Base-by-base conservation (phyloP, 2,329 filamentous ascomycete genomes). In the Basipetospora chlamydospora region DNA sequence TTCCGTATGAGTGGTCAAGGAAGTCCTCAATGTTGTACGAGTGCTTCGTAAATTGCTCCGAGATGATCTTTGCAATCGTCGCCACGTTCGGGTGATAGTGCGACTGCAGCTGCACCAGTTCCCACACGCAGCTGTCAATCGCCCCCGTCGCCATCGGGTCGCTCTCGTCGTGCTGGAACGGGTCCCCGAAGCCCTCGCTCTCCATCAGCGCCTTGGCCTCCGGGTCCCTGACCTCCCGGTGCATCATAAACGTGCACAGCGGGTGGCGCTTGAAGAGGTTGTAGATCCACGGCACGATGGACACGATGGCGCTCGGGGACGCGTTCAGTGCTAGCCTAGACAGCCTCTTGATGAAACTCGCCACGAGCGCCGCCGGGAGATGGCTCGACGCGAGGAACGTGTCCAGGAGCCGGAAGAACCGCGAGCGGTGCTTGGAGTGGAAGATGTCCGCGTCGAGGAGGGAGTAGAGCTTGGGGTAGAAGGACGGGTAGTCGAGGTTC, bases 11-110 rank as follows among this genome's bases (percentile, higher is more conserved):
- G 55, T 96, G 86, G 52, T 98, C 90, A 33, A 96, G 61, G 57
- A 98, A 98, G 52, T 98, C 90, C 52, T 98, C 90, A n/a, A 95
- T 61, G 47, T 86, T 90, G 58, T 96, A 98, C 3, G 80, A 71
- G 46, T 86, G 78, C 61, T 98, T 98, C 3, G 90, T 98, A 55
- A 96, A 98, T 55, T 96, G 90, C 59, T 96, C 86, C 3, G 83
- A 83, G 39, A 98, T 76, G 44, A 98, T 94, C 57, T 86, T 90
- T 30, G 86, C 80, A 46, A 98, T 76, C 3, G 87, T 90, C 1
- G 88, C 87, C 17, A 98, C 85, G 47, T 96, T 98, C 11, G 92
- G 90, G 53, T 98, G 90, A 57, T 93, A 96, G 56, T 98, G 92
- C 1, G 77, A 79, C 55, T 92, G 85, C 39, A 96, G 63, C 40